Evolutionary conservation across 2,329 filamentous ascomycete genomes (phyloP).

Genomic region (Fusarium subglutinans): DNA sequence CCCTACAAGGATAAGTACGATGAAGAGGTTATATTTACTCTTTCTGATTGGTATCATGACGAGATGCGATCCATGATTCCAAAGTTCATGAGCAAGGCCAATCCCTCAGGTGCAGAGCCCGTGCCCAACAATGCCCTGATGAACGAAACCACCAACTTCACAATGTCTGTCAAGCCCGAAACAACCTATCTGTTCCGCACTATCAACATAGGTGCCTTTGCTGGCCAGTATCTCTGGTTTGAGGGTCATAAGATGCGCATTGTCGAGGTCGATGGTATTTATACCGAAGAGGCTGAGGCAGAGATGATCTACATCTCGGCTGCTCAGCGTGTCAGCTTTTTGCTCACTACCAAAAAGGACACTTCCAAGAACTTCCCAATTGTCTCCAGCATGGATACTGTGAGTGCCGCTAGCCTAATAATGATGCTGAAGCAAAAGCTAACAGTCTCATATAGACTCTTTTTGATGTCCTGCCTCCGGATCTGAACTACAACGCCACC

Average conservation of each 20-base stretch:
- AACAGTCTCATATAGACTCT: slow-evolving; percentile 55
- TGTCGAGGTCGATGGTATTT: slow-evolving; percentile 78
- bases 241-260: slow-evolving; percentile 74
- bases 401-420: slow-evolving; percentile 44
- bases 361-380: slow-evolving; percentile 73
- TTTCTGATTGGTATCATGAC: slow-evolving; percentile 78
- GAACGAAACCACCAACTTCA: slow-evolving; percentile 73
- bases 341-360: slow-evolving; percentile 71
- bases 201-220: slow-evolving; percentile 78
- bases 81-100: slow-evolving; percentile 61
- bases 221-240: slow-evolving; percentile 72
- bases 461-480: slow-evolving; percentile 73
- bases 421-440: not conserved
- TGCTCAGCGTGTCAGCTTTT: slow-evolving; percentile 72
- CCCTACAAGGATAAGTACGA: slow-evolving; percentile 68
- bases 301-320: slow-evolving; percentile 72
- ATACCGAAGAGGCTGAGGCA: slow-evolving; percentile 67
- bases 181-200: slow-evolving; percentile 79
- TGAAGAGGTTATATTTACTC: slow-evolving; percentile 69
- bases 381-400: slow-evolving; percentile 74
- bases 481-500: slow-evolving; percentile 74
- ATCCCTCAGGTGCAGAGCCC: slow-evolving; percentile 69
- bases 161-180: slow-evolving; percentile 67
- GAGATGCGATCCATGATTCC: slow-evolving; percentile 59
- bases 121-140: slow-evolving; percentile 75